Evolutionary conservation across 768 basidiomycete genomes (phyloP).

Genomic region (Rhizopogon rudus): DNA sequence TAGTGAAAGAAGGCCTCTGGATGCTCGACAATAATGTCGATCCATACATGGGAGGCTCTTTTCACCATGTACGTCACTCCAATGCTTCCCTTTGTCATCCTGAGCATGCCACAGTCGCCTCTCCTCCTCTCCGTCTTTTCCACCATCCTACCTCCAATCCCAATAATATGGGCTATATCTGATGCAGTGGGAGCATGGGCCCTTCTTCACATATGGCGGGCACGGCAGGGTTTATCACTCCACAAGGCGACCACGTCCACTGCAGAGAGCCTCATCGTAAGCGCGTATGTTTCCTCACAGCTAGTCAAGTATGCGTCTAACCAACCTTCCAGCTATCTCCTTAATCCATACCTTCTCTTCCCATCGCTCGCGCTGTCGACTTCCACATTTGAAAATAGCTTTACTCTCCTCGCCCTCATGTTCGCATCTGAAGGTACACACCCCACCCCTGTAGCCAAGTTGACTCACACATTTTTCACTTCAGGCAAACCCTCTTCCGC

Average conservation of each 20-base stretch:
- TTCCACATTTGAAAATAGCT: constrained; percentile 74
- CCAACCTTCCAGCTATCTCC: constrained; percentile 55
- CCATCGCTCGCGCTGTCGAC: constrained; percentile 80
- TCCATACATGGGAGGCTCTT: constrained; percentile 83
- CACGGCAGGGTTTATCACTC: constrained; percentile 59
- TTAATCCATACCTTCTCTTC: constrained; percentile 86
- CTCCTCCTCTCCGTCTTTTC: constrained; percentile 74
- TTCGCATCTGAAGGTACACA: constrained; percentile 62
- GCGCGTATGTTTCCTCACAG: not conserved
- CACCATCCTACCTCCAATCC: constrained; percentile 55
- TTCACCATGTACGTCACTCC: constrained; percentile 66
- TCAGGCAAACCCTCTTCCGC: constrained; percentile 56
- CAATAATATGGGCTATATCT: constrained; percentile 62
- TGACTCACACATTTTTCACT: not conserved
- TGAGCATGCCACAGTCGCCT: constrained; percentile 56
- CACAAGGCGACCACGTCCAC: not conserved
- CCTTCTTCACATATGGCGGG: constrained; percentile 62
- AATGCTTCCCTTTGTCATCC: not conserved
- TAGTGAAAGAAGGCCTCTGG: constrained; percentile 90
- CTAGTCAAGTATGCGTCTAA: constrained; percentile 5
- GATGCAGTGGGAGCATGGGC: constrained; percentile 70
- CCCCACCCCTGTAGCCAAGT: not conserved
- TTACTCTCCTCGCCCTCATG: constrained; percentile 61
- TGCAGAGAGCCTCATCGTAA: constrained; percentile 1
- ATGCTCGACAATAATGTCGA: constrained; percentile 72